Evolutionary conservation across 768 basidiomycete genomes (phyloP).

Genomic region (Hemileccinum impolitum): DNA sequence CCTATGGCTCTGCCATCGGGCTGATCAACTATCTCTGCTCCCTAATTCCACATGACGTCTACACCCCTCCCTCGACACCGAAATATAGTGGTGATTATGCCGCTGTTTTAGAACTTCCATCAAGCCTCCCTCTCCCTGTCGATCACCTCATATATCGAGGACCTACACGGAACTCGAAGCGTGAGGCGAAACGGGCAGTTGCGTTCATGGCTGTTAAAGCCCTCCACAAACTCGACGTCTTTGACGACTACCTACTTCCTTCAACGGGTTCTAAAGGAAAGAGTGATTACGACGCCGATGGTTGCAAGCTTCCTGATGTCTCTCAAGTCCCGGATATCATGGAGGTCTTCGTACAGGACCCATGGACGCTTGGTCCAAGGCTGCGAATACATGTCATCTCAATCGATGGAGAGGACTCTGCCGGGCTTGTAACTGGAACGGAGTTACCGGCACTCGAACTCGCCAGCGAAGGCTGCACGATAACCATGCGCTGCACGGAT

Average conservation of each 20-base stretch:
- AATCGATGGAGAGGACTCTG: conserved; percentile 46
- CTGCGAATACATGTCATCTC: conserved; percentile 64
- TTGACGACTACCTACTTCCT: conserved; percentile 81
- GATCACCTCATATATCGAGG: conserved; percentile 56
- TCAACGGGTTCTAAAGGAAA: conserved; percentile 48
- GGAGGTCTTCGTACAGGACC: conserved; percentile 60
- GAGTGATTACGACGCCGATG: conserved; percentile 53
- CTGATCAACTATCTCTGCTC: conserved; percentile 76
- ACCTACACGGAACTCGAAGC: conserved; percentile 61
- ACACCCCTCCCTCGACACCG: conserved; percentile 59
- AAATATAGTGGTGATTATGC: conserved; percentile 60
- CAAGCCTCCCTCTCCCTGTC: conserved; percentile 56
- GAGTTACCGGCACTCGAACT: conserved; percentile 48
- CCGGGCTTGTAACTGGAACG: conserved; percentile 69
- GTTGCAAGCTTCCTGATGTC: conserved; percentile 40
- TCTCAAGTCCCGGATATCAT: conserved; percentile 50
- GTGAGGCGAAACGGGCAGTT: conserved; percentile 78
- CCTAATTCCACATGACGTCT: conserved; percentile 68
- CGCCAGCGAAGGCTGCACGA: conserved; percentile 28
- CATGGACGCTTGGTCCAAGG: conserved; percentile 55
- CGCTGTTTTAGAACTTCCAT: conserved; percentile 60
- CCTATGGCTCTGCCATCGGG: conserved; percentile 70
- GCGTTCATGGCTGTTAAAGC: conserved; percentile 75
- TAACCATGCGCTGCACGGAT: conserved; percentile 43
- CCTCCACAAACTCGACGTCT: conserved; percentile 66